These are phyloP conservation scores for Aristolochia fimbriata DNA, from an alignment of 164 flowering plant species.

Conservation along the genomic window DNA sequence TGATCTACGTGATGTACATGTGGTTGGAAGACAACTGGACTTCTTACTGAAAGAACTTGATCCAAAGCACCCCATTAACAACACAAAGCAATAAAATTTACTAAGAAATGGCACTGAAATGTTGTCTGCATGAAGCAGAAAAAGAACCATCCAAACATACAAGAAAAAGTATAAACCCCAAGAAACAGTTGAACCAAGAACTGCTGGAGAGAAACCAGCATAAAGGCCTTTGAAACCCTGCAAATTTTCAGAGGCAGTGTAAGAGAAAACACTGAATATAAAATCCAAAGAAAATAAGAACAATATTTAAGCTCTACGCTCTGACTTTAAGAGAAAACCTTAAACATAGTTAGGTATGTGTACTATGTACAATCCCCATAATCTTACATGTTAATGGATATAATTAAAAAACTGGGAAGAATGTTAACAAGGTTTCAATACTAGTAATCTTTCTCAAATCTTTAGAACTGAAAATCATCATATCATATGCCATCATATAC, in stretches of 20 bases:
- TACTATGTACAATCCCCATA: neutral
- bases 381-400: too few species aligned
- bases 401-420: too few species aligned
- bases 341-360: neutral
- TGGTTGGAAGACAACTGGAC: too few species aligned
- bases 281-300: neutral
- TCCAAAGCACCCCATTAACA: neutral
- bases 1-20: too few species aligned
- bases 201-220: conserved; percentile 86
- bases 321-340: neutral
- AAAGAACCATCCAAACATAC: conserved; percentile 21
- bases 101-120: neutral
- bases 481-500: too few species aligned
- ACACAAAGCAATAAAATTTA: neutral
- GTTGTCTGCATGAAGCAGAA: neutral
- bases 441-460: too few species aligned
- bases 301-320: neutral
- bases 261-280: too few species aligned
- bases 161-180: conserved; percentile 92
- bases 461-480: too few species aligned
- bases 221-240: conserved; percentile 93
- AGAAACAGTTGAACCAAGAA: conserved; percentile 83
- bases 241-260: conserved; percentile 1
- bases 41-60: neutral
- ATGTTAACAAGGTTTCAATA: too few species aligned